Base-by-base conservation (phyloP, 2,329 filamentous ascomycete genomes). In the Monilinia fructigena region DNA sequence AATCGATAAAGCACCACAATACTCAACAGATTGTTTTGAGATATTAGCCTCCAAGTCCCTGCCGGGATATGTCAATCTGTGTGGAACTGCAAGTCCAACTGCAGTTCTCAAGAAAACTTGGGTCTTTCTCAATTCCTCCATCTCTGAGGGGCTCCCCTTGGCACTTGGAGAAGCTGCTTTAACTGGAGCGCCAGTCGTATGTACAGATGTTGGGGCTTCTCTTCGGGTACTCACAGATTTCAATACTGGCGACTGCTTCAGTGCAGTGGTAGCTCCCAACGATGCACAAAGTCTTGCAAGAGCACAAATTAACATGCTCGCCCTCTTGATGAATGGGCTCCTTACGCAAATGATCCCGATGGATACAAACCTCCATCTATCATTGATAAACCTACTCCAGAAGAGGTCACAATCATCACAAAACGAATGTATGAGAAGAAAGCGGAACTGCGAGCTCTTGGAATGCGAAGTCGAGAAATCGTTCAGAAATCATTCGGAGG, bases 181-280 rank as follows among this genome's bases (percentile, higher is more conserved):
- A 12, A 83, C 82, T 2, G 83, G 83, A 31, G 83, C 82, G 0
- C 83, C 83, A 6, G 82, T 85, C 35, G 83, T 85, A 1, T 83
- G 82, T 50, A 86, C 83, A 0, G 83, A 85, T 68, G 83, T 85
- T 8, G 83, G 83, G 40, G 83, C 83, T 11, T 84, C 82, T 1
- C 79, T 83, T 3, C 79, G 83, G 35, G 83, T 86, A 0, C 77
- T 86, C n/a, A 86, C 83, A 0, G 82, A 85, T 69, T 82, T 81
- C 0, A 80, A 82, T 60, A 78, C 79, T 56, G 80, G 78, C 23
- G 73, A 71, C 70, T 78, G 81, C 5, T 89, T 85, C 77, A 86
- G 84, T 69, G 86, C 85, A 66, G 84, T 89, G 6, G 85, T 89
- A 3, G 83, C 86, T 18, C 86, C 86, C 2, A 89, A 89, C 70